Conservation (phyloP, 164 flowering plant species). For the Macadamia tetraphylla region DNA sequence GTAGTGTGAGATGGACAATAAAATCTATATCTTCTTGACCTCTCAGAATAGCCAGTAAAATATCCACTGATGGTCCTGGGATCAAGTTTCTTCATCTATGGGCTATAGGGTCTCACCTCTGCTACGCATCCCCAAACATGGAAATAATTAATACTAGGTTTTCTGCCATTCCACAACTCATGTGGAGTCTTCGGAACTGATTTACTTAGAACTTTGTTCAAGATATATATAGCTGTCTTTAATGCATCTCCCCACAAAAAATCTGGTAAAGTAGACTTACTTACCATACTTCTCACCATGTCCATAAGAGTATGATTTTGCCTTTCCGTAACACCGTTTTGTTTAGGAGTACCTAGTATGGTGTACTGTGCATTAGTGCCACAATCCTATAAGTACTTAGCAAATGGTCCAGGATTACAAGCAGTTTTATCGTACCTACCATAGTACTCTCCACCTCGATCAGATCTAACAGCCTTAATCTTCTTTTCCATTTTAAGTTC, state of each 20-base stretch:
- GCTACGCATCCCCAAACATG: constrained; percentile 1
- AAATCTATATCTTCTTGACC: no score
- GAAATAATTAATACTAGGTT: neutral
- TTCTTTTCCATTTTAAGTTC: no score
- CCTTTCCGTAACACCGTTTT: no score
- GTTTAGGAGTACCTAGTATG: no score
- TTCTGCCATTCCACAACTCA: neutral
- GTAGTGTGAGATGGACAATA: no score
- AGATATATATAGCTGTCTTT: neutral
- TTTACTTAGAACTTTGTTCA: neutral
- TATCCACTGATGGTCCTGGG: neutral
- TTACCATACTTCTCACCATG: neutral
- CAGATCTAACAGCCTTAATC: neutral
- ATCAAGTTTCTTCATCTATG: neutral
- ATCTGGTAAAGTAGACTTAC: neutral
- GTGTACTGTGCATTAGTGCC: no score
- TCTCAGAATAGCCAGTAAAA: no score
- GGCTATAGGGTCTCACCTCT: neutral
- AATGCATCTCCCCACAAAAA: constrained; percentile 4
- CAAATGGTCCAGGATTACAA: no score
- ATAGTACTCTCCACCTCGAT: no score
- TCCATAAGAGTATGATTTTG: no score
- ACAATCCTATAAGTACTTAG: no score
- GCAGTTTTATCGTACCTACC: no score
- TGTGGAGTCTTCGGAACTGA: neutral